Conservation (phyloP, 192 early-diverging fungal genomes). For the Coemansia furcata region DNA sequence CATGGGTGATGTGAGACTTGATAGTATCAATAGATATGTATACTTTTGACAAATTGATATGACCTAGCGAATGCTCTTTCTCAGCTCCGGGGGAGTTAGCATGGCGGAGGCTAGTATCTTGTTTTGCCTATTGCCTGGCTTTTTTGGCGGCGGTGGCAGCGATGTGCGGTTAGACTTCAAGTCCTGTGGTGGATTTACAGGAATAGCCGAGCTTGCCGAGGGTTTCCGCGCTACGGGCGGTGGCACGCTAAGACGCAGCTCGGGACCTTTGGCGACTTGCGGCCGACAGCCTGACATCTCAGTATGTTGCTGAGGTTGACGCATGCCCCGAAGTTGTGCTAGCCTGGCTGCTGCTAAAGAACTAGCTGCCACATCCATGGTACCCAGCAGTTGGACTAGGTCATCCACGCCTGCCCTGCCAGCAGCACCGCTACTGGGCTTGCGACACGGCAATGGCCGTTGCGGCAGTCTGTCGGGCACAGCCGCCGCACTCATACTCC, state of each 20-base stretch:
- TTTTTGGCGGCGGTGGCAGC: background rate
- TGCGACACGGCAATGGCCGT: background rate
- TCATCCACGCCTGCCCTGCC: background rate
- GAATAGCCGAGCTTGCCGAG: background rate
- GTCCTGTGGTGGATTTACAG: background rate
- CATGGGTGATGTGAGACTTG: conserved; percentile 32
- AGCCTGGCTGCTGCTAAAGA: background rate
- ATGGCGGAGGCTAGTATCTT: background rate
- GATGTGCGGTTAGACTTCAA: background rate
- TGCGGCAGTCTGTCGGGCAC: background rate
- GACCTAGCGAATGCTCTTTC: conserved; percentile 20
- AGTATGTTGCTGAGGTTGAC: background rate
- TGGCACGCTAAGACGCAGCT: conserved; percentile 1
- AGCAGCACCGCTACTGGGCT: background rate
- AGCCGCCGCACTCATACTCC: background rate
- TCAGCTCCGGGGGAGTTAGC: conserved; percentile 26
- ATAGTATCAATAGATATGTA: background rate
- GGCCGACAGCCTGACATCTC: background rate
- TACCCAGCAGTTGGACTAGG: conserved; percentile 1
- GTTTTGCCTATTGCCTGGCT: background rate
- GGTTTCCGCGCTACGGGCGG: background rate
- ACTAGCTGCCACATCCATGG: background rate
- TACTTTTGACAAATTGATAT: background rate
- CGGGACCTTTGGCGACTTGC: background rate
- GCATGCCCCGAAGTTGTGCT: background rate